These are phyloP conservation scores for Alternaria triticimaculans DNA, from an alignment of 2,329 filamentous ascomycete genomes.

Conservation along the genomic window DNA sequence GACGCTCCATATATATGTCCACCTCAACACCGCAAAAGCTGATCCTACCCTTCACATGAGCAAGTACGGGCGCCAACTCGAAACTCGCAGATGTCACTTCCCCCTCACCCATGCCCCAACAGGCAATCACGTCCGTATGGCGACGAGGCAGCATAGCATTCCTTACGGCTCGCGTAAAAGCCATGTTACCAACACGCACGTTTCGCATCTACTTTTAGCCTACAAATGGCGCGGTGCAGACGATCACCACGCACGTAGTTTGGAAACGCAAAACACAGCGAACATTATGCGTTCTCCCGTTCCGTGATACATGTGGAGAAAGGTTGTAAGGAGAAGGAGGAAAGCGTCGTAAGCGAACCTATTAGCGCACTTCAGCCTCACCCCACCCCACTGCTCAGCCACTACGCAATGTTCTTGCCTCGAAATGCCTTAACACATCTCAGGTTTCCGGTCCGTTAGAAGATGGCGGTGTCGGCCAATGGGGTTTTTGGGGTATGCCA, in stretches of 20 bases:
- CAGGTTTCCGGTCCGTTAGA: slow-evolving; percentile 34
- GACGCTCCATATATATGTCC: slow-evolving; percentile 21
- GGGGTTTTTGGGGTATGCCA: neutral
- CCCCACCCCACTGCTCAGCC: slow-evolving; percentile 16
- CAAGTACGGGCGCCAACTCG: slow-evolving; percentile 24
- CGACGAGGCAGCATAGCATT: slow-evolving; percentile 16
- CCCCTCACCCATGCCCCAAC: slow-evolving; percentile 19
- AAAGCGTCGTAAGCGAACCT: slow-evolving; percentile 11
- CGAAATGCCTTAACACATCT: slow-evolving; percentile 16
- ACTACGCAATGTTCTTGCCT: slow-evolving; percentile 8
- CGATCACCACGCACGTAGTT: slow-evolving; percentile 16
- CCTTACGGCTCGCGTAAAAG: neutral
- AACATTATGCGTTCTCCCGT: slow-evolving; percentile 36
- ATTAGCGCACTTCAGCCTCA: slow-evolving; percentile 9
- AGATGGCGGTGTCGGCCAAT: slow-evolving; percentile 3
- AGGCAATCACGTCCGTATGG: slow-evolving; percentile 16
- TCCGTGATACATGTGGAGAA: neutral
- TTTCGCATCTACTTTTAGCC: slow-evolving; percentile 24
- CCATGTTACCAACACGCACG: slow-evolving; percentile 13
- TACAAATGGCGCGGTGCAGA: slow-evolving; percentile 27
- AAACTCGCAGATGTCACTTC: slow-evolving; percentile 25
- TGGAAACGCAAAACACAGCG: slow-evolving; percentile 24
- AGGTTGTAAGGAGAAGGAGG: neutral
- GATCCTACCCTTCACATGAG: neutral
- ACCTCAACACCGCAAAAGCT: neutral